These are phyloP conservation scores for Backusella macrospora DNA, from an alignment of 192 early-diverging fungal species.

Conservation along the genomic window DNA sequence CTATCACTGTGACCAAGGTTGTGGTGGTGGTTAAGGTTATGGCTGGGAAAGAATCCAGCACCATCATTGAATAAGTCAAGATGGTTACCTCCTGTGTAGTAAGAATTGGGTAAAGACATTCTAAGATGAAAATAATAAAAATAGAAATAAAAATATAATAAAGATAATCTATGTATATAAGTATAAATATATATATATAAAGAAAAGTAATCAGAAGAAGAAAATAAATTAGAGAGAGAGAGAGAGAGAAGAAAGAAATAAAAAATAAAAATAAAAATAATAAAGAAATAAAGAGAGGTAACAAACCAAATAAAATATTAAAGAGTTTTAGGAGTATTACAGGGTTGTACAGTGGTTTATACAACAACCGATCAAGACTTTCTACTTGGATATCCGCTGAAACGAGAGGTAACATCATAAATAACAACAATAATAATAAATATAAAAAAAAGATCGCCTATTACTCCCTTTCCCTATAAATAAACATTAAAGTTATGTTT, in stretches of 20 bases:
- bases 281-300: constrained; percentile 18
- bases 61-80: constrained; percentile 10
- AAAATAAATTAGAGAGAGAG: not conserved
- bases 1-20: too few species aligned
- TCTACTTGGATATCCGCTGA: constrained; percentile 1
- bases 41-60: not conserved
- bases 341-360: constrained; percentile 7
- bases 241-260: constrained; percentile 21
- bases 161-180: not conserved
- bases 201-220: not conserved
- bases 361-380: constrained; percentile 7
- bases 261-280: constrained; percentile 12
- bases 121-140: not conserved
- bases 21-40: not conserved
- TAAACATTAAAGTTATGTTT: constrained; percentile 3
- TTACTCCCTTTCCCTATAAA: constrained; percentile 9
- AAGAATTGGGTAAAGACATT: constrained; percentile 17
- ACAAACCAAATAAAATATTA: constrained; percentile 7
- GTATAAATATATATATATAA: constrained; percentile 5
- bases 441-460: constrained; percentile 4
- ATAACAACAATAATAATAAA: not conserved
- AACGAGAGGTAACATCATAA: not conserved
- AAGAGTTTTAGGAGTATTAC: constrained; percentile 10
- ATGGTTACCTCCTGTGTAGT: not conserved
- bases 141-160: not conserved